Evolutionary conservation across 2,329 filamentous ascomycete genomes (phyloP).

Genomic region (Sarocladium strictum): DNA sequence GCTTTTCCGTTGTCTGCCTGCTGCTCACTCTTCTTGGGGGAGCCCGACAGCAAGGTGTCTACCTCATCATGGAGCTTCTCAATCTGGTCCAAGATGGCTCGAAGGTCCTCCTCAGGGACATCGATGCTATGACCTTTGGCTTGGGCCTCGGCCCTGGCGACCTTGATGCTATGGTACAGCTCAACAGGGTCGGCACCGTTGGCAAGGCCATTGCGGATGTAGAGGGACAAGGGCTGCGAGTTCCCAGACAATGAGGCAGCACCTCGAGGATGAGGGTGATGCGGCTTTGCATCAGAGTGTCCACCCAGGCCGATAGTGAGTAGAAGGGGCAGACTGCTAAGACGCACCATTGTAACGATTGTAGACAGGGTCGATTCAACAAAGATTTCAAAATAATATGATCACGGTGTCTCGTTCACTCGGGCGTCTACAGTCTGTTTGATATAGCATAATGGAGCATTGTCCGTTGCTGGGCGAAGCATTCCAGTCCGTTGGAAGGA

Average conservation of each 20-base stretch:
- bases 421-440: background rate
- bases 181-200: background rate
- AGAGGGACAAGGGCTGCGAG: background rate
- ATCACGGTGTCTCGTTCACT: background rate
- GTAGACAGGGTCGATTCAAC: background rate
- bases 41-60: background rate
- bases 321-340: background rate
- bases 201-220: background rate
- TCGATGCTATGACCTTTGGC: background rate
- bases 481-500: constrained; percentile 3
- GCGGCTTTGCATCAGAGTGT: background rate
- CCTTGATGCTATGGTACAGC: constrained; percentile 4
- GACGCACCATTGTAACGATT: constrained; percentile 7
- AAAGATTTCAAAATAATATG: background rate
- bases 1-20: background rate
- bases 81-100: constrained; percentile 6
- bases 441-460: background rate
- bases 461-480: constrained; percentile 4
- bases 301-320: background rate
- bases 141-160: background rate
- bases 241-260: background rate
- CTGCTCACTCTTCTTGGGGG: background rate
- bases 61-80: background rate
- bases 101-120: constrained; percentile 9
- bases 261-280: background rate